A percentile compares a stretch with the other conserved stretches of the same genome.
Evolutionary conservation across 352 stramenopile species (phyloP).

Genomic region (Pythium monospermum): DNA sequence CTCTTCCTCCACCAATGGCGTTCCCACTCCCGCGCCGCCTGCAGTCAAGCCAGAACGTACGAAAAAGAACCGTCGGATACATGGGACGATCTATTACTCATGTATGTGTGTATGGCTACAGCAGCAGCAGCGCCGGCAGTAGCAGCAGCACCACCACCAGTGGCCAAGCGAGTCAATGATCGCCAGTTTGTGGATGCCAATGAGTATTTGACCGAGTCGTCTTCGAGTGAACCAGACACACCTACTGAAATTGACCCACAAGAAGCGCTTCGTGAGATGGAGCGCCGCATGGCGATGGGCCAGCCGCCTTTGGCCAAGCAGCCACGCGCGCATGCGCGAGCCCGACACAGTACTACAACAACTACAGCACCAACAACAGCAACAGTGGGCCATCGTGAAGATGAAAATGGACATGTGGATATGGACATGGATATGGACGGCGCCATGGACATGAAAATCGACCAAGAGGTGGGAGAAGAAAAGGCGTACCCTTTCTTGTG

Average conservation of each 20-base stretch:
- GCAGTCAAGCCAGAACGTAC: conserved; percentile 4
- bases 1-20: too few species aligned
- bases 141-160: too few species aligned
- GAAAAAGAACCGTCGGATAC: too few species aligned
- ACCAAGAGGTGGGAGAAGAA: conserved; percentile 1
- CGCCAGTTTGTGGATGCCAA: conserved; percentile 8
- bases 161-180: neutral
- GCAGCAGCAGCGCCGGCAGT: too few species aligned
- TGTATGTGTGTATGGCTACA: neutral
- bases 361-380: neutral
- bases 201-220: conserved; percentile 33
- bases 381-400: too few species aligned
- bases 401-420: neutral
- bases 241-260: conserved; percentile 49
- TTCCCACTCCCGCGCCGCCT: too few species aligned
- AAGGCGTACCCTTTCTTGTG: too few species aligned
- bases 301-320: neutral
- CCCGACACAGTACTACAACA: neutral
- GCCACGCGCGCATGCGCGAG: too few species aligned
- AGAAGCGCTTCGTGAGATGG: conserved; percentile 62
- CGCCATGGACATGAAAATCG: neutral
- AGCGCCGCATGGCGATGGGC: conserved; percentile 15
- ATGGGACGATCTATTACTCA: too few species aligned
- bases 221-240: conserved; percentile 37
- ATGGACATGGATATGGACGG: conserved; percentile 3